Conservation (phyloP, 345 rosid genomes). For the Salix udensis region DNA sequence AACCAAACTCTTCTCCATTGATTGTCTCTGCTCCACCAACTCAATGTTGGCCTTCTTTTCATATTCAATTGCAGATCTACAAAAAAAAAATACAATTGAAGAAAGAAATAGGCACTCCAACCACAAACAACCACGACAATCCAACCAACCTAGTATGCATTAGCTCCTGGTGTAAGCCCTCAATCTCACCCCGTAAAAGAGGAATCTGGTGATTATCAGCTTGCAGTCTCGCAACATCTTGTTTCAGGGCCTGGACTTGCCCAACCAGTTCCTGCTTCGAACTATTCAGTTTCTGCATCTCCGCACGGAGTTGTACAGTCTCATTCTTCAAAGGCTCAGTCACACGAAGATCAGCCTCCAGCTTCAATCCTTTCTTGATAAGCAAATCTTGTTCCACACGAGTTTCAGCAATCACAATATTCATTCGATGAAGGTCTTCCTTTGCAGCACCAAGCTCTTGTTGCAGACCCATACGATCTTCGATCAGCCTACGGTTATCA, state of each 20-base stretch:
- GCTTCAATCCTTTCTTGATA: conserved; percentile 73
- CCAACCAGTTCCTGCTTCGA: conserved; percentile 62
- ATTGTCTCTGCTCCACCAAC: conserved; percentile 86
- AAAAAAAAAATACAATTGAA: conserved; percentile 10
- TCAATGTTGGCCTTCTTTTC: conserved; percentile 94
- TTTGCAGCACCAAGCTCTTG: conserved; percentile 73
- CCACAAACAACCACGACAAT: neutral
- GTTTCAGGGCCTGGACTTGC: conserved; percentile 66
- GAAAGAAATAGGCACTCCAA: conserved; percentile 8
- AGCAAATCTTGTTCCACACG: conserved; percentile 77
- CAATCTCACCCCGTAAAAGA: conserved; percentile 54
- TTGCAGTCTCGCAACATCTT: conserved; percentile 62
- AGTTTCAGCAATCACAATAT: conserved; percentile 53
- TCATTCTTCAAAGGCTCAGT: conserved; percentile 80
- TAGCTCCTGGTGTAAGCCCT: conserved; percentile 77
- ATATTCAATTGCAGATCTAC: conserved; percentile 71
- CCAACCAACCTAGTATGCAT: conserved; percentile 70
- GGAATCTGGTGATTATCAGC: conserved; percentile 78
- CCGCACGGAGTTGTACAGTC: conserved; percentile 54
- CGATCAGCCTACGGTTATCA: conserved; percentile 71
- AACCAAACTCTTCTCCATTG: conserved; percentile 89
- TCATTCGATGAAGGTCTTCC: conserved; percentile 85
- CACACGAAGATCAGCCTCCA: conserved; percentile 81
- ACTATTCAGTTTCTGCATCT: conserved; percentile 67
- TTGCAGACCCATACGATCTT: conserved; percentile 68